Base-by-base conservation (phyloP, 306 rosid species). In the Oemleria cerasiformis region DNA sequence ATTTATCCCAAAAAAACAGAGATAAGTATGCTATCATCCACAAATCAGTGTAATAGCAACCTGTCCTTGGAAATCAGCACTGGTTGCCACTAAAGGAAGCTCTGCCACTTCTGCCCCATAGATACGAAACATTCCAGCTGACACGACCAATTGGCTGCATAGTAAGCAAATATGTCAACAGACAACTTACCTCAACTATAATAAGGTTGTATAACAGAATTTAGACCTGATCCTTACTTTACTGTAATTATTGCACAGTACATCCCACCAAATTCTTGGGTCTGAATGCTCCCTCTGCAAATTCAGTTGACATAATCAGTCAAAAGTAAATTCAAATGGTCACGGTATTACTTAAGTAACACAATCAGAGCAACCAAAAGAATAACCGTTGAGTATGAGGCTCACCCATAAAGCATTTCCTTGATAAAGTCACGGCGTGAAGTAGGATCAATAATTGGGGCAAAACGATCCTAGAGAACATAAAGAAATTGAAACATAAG, bases 81-180 rank as follows among this genome's bases (percentile, higher is more conserved):
- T 58, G n/a, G 99, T 91, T 0, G 99, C 99, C 64, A 95, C 99
- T 50, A 95, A 77, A 6, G 99, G 99, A 76, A 95, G 97, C 84
- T 95, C 99, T 5, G 97, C 96, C 45, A 95, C 86, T 72, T 95
- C 97, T 13, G 76, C 30, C 59, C 99, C 99, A 74, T 89, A 95
- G 7, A 89, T 85, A 9, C 99, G 97, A 70, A 95, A 91, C 70
- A 89, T 65, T 70, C 89, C 99, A n/a, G 88, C 97, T 9, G 88
- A 95, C 56, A 89, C 97, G 0, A 89, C 91, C 53, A 74, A 77
- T 70, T 71, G 65, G 45, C 99, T 91, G 86, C 82, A 78, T 54
- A 51, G 55, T 53, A 59, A 19, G 47, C 34, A 61, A 34, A 68
- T 19, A 20, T 34, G 68, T 25, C 50, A 59, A 30, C 36, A 30